Evolutionary conservation across 768 basidiomycete genomes (phyloP).

Genomic region (Lactifluus rugatus): DNA sequence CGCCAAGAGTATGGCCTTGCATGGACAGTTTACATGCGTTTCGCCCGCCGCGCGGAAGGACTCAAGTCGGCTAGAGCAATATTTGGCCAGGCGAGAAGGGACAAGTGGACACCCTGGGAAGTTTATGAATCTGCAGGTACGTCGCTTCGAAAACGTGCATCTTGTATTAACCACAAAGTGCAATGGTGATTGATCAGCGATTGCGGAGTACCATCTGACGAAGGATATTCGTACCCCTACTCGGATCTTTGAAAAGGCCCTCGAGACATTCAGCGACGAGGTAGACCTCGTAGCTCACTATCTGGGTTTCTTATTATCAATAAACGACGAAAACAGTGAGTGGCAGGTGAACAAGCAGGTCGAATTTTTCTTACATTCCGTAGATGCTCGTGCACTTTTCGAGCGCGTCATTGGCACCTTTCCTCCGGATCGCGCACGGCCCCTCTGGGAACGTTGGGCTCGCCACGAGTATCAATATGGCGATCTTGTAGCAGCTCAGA

Average conservation of each 20-base stretch:
- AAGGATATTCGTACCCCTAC: slow-evolving; percentile 71
- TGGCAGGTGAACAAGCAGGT: not conserved
- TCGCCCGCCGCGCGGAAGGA: slow-evolving; percentile 80
- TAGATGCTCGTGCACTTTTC: slow-evolving; percentile 94
- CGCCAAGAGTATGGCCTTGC: slow-evolving; percentile 68
- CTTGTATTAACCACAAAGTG: slow-evolving; percentile 1
- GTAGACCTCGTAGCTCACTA: slow-evolving; percentile 82
- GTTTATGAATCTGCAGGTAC: slow-evolving; percentile 87
- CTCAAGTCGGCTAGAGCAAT: slow-evolving; percentile 66
- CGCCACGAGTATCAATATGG: slow-evolving; percentile 93
- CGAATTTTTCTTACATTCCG: slow-evolving; percentile 8
- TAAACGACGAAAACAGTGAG: slow-evolving; percentile 91
- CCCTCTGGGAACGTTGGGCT: slow-evolving; percentile 94
- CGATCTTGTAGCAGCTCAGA: slow-evolving; percentile 79
- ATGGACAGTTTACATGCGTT: slow-evolving; percentile 90
- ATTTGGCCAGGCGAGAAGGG: slow-evolving; percentile 75
- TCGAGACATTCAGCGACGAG: slow-evolving; percentile 75
- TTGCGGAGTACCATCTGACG: slow-evolving; percentile 91
- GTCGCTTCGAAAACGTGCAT: slow-evolving; percentile 14
- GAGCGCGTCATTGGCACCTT: slow-evolving; percentile 80
- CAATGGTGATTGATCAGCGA: slow-evolving; percentile 38
- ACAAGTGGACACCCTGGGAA: slow-evolving; percentile 77
- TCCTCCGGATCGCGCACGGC: slow-evolving; percentile 64
- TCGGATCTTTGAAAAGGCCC: slow-evolving; percentile 88
- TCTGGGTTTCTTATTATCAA: slow-evolving; percentile 83